A percentile compares a stretch with the other conserved stretches of the same genome.
Conservation (phyloP, 257 asterid species). For the Euphrasia confusa region DNA sequence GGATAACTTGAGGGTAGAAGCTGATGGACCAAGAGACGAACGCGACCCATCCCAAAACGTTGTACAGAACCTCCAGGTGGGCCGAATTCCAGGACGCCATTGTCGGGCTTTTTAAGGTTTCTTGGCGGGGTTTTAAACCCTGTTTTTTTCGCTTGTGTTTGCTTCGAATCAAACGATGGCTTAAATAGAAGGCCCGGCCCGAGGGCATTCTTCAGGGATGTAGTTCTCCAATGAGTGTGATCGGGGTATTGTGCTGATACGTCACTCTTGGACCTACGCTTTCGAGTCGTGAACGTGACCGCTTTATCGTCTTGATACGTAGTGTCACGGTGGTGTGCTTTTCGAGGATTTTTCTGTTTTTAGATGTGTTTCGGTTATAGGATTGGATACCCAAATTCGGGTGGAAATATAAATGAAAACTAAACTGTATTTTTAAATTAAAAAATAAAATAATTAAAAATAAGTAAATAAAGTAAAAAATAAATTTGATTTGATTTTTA, state of each 20-base stretch:
- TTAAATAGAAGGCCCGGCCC: constrained; percentile 1
- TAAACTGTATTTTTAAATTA: no score
- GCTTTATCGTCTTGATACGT: constrained; percentile 29
- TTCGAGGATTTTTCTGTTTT: not conserved
- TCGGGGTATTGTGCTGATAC: no score
- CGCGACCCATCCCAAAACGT: constrained; percentile 78
- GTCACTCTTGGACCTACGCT: not conserved
- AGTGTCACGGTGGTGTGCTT: not conserved
- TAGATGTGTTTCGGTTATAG: not conserved
- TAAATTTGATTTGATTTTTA: no score
- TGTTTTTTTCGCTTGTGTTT: not conserved
- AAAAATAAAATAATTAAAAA: no score
- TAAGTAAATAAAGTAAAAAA: no score
- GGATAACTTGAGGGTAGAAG: constrained; percentile 77
- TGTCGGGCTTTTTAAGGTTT: not conserved
- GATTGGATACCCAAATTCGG: no score
- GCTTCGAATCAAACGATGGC: not conserved
- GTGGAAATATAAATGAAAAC: no score
- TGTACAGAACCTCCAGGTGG: constrained; percentile 56
- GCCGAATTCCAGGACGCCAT: constrained; percentile 81
- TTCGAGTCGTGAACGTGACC: constrained; percentile 27
- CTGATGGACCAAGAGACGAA: constrained; percentile 86
- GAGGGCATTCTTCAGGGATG: no score
- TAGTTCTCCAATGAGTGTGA: no score
- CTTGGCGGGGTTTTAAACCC: not conserved